Base-by-base conservation (phyloP, 345 rosid genomes). In the Sonneratia alba region DNA sequence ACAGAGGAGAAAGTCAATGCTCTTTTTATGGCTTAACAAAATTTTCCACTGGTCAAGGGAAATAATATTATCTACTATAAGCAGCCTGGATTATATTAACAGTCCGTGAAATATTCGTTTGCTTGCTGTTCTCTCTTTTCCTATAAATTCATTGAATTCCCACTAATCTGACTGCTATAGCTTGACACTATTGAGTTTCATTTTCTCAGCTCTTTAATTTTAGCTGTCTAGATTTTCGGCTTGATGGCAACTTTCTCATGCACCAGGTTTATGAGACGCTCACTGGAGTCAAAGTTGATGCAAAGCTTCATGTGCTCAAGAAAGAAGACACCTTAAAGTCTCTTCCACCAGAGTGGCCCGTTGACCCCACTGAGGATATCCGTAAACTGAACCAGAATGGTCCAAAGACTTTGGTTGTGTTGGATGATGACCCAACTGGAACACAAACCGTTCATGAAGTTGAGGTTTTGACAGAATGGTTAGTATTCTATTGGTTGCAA, bases 341-440 rank as follows among this genome's bases (percentile, higher is more conserved):
- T 82, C 91, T 94, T 79, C 97, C 97, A 69, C 71, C 89, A 36
- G 96, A 89, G 79, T 94, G 98, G 98, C 88, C 90, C 6, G 56
- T 71, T 72, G 93, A 94, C 84, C 95, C 91, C 61, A 83, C 79
- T 74, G 86, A 78, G 75, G 90, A 88, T 75, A 87, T 89, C 76
- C 85, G 69, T 53, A 79, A 70, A 76, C 77, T 94, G 74, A 89
- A 89, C 67, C 81, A 75, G 79, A 86, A 74, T 47, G 88, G 81
- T 74, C 84, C 85, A 34, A 94, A 87, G 79, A 88, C 93, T 7
- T 77, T 94, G 81, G 91, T 91, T 70, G 98, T 94, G 75, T 89
- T 94, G 77, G 98, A 94, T 79, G 98, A 94, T 79, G 98, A 94
- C 80, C 97, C 98, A 75, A 91, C 98, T 38, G 97, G 98, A 79